Percentiles rank a stretch among this genome's conserved stretches.
Conservation (phyloP, 257 asterid genomes). For the Forsythia viridissima region DNA sequence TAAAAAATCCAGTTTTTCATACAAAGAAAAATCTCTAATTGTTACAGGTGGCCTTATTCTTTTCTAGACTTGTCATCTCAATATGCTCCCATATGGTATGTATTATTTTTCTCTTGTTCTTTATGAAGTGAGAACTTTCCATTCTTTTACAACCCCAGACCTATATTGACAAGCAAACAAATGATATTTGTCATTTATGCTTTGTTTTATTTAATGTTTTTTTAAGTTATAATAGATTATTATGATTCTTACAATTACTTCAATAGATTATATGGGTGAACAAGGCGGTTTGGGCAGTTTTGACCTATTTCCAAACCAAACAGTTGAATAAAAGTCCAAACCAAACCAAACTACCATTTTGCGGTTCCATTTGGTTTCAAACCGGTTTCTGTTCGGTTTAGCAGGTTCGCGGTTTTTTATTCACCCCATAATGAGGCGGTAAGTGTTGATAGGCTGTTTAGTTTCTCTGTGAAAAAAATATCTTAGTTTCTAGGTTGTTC, state of each 20-base stretch:
- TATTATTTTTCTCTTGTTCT: conserved; percentile 2
- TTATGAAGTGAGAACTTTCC: background rate
- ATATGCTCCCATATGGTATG: conserved; percentile 75
- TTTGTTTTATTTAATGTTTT: background rate
- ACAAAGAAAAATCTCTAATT: conserved; percentile 10
- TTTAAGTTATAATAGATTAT: background rate
- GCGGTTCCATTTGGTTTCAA: background rate
- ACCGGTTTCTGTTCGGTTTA: background rate
- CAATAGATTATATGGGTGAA: background rate
- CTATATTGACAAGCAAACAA: background rate
- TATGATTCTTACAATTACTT: background rate
- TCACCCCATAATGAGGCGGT: background rate
- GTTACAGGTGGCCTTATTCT: conserved; percentile 77
- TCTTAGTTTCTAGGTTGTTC: background rate
- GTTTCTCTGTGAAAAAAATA: background rate
- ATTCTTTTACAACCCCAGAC: background rate
- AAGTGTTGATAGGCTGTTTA: background rate
- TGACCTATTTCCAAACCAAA: too few species aligned
- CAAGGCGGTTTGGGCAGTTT: too few species aligned
- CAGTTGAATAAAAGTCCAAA: too few species aligned
- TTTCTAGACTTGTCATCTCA: conserved; percentile 61
- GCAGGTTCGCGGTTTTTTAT: background rate
- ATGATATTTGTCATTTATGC: background rate
- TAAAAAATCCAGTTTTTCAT: background rate
- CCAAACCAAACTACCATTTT: background rate